Base-by-base conservation (phyloP, 768 basidiomycete genomes). In the Nevesoporus exiguus region DNA sequence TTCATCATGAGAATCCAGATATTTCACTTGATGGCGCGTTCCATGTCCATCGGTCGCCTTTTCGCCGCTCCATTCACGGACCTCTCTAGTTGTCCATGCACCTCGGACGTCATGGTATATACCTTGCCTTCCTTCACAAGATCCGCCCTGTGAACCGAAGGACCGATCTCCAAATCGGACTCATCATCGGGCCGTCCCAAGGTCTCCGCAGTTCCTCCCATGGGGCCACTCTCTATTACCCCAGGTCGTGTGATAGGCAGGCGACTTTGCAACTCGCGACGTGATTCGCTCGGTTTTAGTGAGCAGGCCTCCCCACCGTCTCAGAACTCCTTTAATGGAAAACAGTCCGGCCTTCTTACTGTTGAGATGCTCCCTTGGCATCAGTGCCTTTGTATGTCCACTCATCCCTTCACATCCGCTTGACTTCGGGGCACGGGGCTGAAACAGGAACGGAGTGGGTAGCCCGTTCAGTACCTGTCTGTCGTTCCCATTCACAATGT, bases 211-310 rank as follows among this genome's bases (percentile, higher is more conserved):
- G 59, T 55, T 45, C 49, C 39, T 61, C 56, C 55, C 58, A 49
- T 66, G 62, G 58, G 53, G 43, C 55, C 54, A 58, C 61, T 61
- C 56, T 9, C 61, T 63, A 66, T 66, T 66, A 66, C 65, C 65
- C 66, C 66, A 59, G 61, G 66, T 66, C 55, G 63, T 66, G 66
- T 66, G 66, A 66, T 54, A 9, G 52, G 11, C 33, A 5, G 21
- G n/a, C 21, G 41, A 37, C 41, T 47, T 54, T 60, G 52, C 45
- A 13, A 13, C 14, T 42, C 50, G 57, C 27, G 54, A 56, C 46
- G 51, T 30, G 46, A 62, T 55, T 50, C 46, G 19, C 49, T 50
- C 47, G 3, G 33, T 51, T n/a, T 49, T 58, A 47, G 48, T 46
- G 33, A 48, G 47, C 24, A 8, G 40, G 11, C 15, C n/a, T 22